Percentiles rank a stretch among this genome's conserved stretches.
phyloP scores from a whole-genome alignment of 495 filamentous ascomycete genomes.

The Bacidia gigantensis region DNA sequence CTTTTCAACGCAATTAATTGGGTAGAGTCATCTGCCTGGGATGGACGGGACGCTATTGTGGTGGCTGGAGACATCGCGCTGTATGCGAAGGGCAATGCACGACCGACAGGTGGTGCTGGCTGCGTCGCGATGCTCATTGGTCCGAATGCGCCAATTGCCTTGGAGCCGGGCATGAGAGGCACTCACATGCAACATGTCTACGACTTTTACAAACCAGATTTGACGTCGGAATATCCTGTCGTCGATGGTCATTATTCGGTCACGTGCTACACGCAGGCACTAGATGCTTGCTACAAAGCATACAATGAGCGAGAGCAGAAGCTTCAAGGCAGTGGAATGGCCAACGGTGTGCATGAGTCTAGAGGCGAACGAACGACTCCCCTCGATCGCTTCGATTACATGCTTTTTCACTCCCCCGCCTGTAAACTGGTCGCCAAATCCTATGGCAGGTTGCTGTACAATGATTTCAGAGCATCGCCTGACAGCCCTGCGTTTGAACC shows the following conservation, averaged over 20 bases:
- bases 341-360: conserved; percentile 38
- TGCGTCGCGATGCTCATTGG: conserved; percentile 91
- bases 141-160: conserved; percentile 77
- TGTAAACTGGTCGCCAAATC: conserved; percentile 97
- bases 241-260: conserved; percentile 95
- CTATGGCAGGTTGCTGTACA: conserved; percentile 89
- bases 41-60: conserved; percentile 86
- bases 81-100: conserved; percentile 90
- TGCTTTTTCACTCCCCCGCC: conserved; percentile 90
- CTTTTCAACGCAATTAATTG: conserved; percentile 96
- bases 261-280: conserved; percentile 88
- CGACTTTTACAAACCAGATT: conserved; percentile 98
- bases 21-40: conserved; percentile 96
- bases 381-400: conserved; percentile 88
- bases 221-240: conserved; percentile 94
- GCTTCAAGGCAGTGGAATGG: conserved; percentile 51
- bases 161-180: conserved; percentile 86
- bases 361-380: conserved; percentile 39
- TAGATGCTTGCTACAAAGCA: conserved; percentile 90
- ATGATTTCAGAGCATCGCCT: conserved; percentile 79
- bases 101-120: conserved; percentile 91
- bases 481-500: conserved; percentile 65
- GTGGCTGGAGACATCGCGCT: conserved; percentile 95
- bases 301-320: conserved; percentile 74
- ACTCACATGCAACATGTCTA: conserved; percentile 91